Evolutionary conservation across 129 eudicot species (phyloP), one percentile per base, ranked within the genome.

Genomic region (Ambrosia trifida): DNA sequence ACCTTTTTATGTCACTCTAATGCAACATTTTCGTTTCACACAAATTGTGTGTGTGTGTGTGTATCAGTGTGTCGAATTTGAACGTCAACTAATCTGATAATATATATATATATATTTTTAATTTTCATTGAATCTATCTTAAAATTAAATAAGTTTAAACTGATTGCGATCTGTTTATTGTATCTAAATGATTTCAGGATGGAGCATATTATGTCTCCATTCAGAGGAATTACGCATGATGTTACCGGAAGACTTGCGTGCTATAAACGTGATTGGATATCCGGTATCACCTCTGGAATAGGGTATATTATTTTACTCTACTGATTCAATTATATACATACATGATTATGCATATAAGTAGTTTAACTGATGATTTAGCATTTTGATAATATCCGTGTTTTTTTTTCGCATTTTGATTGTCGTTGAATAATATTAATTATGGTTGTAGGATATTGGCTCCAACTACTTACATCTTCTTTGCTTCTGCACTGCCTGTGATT

Each of bases 181-280:
- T 45, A 41, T 56, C 13, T 52, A 0, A 11, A 7, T 5, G 44
- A 16, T 77, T 77, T 61, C 71, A 70, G 70, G 43, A 83, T 83
- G 81, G 87, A 83, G 87, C 69, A 76, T 71, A 11, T 85, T 13
- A 81, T 66, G 57, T 69, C 79, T 50, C 89, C 89, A 45, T 85
- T 85, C 66, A 60, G 74, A 51, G 93, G 89, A 10, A 79, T 87
- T 71, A 58, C 16, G 31, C 20, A 77, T 47, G 93, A 87, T 81
- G 58, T 87, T 41, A 44, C 69, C 69, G 93, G 89, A 62, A 70
- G 89, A 71, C 51, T 66, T 14, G 60, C 69, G 5, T 87, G 89
- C 78, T 87, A 84, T 64, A 87, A 84, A 83, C 83, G 79, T 5
- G 87, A 87, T 73, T 87, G 93, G 93, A 57, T 35, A 36, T 78